phyloP scores from a whole-genome alignment of 495 filamentous ascomycete species.

The Letharia columbiana region DNA sequence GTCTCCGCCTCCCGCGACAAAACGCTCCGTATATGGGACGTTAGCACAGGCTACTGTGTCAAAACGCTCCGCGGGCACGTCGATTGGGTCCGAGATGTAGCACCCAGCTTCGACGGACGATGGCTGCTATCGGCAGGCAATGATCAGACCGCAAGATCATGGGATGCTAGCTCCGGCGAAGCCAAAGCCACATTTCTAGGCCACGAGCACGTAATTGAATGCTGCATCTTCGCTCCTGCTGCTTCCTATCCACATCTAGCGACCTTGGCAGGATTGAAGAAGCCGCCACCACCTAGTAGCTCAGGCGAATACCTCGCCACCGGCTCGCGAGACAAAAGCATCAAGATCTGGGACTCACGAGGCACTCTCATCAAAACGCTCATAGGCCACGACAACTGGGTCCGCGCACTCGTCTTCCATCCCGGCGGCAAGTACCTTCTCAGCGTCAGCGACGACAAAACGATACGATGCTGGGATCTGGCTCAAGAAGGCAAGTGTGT shows the following conservation, averaged over 20 bases:
- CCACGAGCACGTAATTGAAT: conserved; percentile 85
- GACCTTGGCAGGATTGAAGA: conserved; percentile 74
- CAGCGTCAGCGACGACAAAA: conserved; percentile 82
- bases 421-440: conserved; percentile 90
- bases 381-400: conserved; percentile 93
- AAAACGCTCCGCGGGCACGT: conserved; percentile 72
- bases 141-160: conserved; percentile 73
- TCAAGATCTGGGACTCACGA: conserved; percentile 80
- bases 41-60: conserved; percentile 85
- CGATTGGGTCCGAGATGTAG: conserved; percentile 87
- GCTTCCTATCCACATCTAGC: conserved; percentile 69
- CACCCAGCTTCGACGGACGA: conserved; percentile 71
- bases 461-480: conserved; percentile 90
- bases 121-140: conserved; percentile 75
- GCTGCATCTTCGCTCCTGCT: conserved; percentile 80
- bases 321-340: conserved; percentile 82
- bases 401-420: conserved; percentile 79
- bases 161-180: conserved; percentile 72
- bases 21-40: conserved; percentile 83
- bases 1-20: conserved; percentile 77
- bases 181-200: conserved; percentile 73
- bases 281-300: conserved; percentile 61
- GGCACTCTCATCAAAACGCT: conserved; percentile 84
- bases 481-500: conserved; percentile 85
- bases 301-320: conserved; percentile 87